phyloP scores from a whole-genome alignment of 805 yeast genomes.

The Starmerella geochares region DNA sequence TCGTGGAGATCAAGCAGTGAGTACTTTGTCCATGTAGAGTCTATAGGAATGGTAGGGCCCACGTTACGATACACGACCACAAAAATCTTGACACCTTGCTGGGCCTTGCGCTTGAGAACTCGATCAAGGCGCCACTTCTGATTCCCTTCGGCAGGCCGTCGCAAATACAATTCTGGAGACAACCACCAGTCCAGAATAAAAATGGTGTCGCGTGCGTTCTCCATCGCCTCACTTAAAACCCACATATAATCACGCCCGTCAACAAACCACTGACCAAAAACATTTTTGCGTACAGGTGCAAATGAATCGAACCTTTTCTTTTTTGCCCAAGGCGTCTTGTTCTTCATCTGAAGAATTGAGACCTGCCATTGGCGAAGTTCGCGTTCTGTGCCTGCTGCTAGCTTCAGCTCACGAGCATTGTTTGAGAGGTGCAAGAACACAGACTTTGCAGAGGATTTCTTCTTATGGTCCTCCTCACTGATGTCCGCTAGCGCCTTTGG shows the following conservation, averaged over 20 bases:
- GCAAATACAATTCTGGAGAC: constrained; percentile 81
- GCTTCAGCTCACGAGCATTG: constrained; percentile 37
- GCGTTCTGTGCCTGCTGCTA: constrained; percentile 64
- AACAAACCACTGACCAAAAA: constrained; percentile 92
- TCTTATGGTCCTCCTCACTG: constrained; percentile 5
- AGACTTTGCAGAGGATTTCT: constrained; percentile 16
- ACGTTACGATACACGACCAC: constrained; percentile 89
- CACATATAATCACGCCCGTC: constrained; percentile 95
- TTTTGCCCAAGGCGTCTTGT: constrained; percentile 60
- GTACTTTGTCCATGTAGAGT: constrained; percentile 89
- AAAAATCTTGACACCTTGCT: constrained; percentile 87
- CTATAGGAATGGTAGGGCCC: constrained; percentile 85
- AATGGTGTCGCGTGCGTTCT: constrained; percentile 85
- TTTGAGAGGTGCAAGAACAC: constrained; percentile 29
- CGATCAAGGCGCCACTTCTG: constrained; percentile 91
- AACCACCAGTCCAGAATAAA: constrained; percentile 99
- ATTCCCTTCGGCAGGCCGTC: constrained; percentile 91
- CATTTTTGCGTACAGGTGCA: constrained; percentile 80
- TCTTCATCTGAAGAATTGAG: constrained; percentile 57
- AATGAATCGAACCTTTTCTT: constrained; percentile 73
- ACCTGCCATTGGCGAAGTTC: constrained; percentile 73
- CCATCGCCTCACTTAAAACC: constrained; percentile 87
- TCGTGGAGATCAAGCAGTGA: constrained; percentile 75
- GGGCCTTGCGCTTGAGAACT: constrained; percentile 76
- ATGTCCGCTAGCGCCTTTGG: constrained; percentile 13